Evolutionary conservation across 2,329 filamentous ascomycete species (phyloP).

Genomic region (Cadophora sp.): DNA sequence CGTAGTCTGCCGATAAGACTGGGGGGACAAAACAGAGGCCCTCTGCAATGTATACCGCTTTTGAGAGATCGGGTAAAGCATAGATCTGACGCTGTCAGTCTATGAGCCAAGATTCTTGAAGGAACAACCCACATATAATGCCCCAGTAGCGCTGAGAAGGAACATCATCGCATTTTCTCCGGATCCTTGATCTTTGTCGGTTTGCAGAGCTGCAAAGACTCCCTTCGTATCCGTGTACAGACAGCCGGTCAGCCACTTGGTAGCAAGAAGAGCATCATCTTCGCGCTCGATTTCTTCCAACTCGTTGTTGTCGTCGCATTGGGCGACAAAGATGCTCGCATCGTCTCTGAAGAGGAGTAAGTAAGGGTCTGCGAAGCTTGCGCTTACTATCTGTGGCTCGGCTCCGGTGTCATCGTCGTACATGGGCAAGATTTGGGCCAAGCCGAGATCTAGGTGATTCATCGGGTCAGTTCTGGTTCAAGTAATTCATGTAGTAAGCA

Average conservation of each 20-base stretch:
- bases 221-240: constrained; percentile 75
- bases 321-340: constrained; percentile 77
- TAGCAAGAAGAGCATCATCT: constrained; percentile 61
- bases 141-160: constrained; percentile 76
- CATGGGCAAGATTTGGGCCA: constrained; percentile 92
- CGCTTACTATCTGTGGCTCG: constrained; percentile 78
- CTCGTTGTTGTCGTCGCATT: constrained; percentile 82
- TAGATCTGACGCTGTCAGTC: constrained; percentile 65
- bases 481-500: constrained; percentile 26
- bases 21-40: constrained; percentile 81
- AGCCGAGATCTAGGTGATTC: constrained; percentile 70
- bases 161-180: constrained; percentile 72
- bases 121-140: constrained; percentile 68
- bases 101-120: neutral
- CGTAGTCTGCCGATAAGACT: constrained; percentile 74
- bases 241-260: constrained; percentile 83
- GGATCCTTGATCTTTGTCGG: constrained; percentile 50
- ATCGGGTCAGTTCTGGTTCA: constrained; percentile 29
- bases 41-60: constrained; percentile 76
- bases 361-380: constrained; percentile 87
- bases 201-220: constrained; percentile 55
- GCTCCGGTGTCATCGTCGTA: constrained; percentile 87
- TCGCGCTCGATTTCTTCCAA: constrained; percentile 79
- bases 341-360: constrained; percentile 85
- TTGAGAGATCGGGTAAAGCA: constrained; percentile 73